Conservation (phyloP, 768 basidiomycete genomes). For the Xerocomellus chrysenteron region DNA sequence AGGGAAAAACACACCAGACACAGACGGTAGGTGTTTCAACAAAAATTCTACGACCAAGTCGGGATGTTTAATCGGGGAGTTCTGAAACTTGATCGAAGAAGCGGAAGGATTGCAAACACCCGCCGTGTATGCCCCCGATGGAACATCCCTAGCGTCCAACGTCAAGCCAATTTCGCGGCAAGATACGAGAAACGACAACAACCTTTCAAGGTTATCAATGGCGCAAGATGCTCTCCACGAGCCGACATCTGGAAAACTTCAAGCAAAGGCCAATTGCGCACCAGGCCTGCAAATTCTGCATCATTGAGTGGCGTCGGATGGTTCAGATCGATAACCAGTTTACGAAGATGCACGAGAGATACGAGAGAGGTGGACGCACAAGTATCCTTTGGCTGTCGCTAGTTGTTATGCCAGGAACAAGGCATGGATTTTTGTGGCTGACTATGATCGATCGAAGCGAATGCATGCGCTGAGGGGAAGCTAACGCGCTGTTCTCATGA, state of each 20-base stretch:
- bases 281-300: no score
- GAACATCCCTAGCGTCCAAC: not conserved
- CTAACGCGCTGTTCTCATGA: no score
- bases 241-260: no score
- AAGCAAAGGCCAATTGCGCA: no score
- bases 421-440: not conserved
- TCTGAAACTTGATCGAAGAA: no score
- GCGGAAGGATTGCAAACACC: no score
- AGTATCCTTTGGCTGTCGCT: not conserved
- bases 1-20: not conserved
- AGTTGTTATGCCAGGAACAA: not conserved
- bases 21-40: not conserved
- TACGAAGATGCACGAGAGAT: slow-evolving; percentile 1
- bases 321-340: not conserved
- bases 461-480: not conserved
- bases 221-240: no score
- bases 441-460: not conserved
- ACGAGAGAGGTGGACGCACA: not conserved
- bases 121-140: not conserved
- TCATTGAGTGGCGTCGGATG: not conserved
- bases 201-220: no score
- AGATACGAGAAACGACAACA: not conserved
- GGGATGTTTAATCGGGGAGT: no score
- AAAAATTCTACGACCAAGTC: no score
- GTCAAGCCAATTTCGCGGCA: not conserved